A percentile compares a stretch with the other conserved stretches of the same genome.
Evolutionary conservation across 1,284 basidiomycete genomes (phyloP).

Genomic region (Marasmius fiardii): DNA sequence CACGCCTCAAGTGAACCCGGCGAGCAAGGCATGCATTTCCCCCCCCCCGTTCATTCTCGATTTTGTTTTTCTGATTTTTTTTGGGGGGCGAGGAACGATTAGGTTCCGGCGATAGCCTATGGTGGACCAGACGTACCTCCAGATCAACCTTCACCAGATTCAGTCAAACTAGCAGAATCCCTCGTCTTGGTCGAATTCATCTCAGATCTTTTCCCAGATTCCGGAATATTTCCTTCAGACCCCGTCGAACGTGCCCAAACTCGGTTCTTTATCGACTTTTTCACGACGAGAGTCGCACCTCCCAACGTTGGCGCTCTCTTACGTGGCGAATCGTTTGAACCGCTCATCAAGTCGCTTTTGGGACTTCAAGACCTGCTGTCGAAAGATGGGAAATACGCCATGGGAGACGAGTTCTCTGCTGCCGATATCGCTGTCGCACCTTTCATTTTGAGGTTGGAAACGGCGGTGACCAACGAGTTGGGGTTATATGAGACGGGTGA

Average conservation of each 20-base stretch:
- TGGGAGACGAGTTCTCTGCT: slow-evolving; percentile 46
- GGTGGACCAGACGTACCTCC: slow-evolving; percentile 52
- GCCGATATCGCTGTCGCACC: slow-evolving; percentile 53
- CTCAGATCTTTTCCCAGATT: slow-evolving; percentile 48
- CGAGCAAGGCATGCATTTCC: slow-evolving; percentile 46
- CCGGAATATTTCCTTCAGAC: slow-evolving; percentile 47
- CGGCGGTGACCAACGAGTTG: slow-evolving; percentile 40
- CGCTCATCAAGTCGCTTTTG: slow-evolving; percentile 7
- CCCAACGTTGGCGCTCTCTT: slow-evolving; percentile 31
- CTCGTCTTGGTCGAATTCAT: slow-evolving; percentile 61
- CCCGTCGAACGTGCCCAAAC: slow-evolving; percentile 52
- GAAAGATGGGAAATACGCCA: slow-evolving; percentile 31
- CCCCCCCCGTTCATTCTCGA: not conserved
- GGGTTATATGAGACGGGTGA: slow-evolving; percentile 40
- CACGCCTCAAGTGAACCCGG: slow-evolving; percentile 56
- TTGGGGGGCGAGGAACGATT: too few relatives aligned
- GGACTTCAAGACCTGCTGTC: slow-evolving; percentile 26
- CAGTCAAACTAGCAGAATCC: slow-evolving; percentile 59
- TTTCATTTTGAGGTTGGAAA: slow-evolving; percentile 41
- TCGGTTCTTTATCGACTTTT: slow-evolving; percentile 57
- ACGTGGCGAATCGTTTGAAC: slow-evolving; percentile 36
- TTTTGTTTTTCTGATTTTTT: not conserved
- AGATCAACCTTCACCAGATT: slow-evolving; percentile 52
- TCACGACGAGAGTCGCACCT: slow-evolving; percentile 41
- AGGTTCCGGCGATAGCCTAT: slow-evolving; percentile 57